phyloP scores from a whole-genome alignment of 202 grass and related monocot genomes.

The Bolboschoenoplectus hybrid region DNA sequence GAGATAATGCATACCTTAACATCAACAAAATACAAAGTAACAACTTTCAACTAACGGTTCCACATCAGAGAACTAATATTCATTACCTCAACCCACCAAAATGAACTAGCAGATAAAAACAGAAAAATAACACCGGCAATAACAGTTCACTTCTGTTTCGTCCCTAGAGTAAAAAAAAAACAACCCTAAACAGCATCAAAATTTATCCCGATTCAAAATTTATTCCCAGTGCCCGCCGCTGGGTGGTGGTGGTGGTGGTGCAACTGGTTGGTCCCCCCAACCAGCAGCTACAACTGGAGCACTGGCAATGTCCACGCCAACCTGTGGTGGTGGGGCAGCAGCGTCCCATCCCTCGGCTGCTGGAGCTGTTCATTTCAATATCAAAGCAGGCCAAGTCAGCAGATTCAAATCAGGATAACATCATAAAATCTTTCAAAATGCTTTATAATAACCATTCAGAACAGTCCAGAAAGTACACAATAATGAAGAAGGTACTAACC shows the following conservation, averaged over 20 bases:
- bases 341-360: constrained; percentile 70
- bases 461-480: background rate
- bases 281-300: constrained; percentile 45
- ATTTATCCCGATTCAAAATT: constrained; percentile 24
- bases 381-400: background rate
- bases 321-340: constrained; percentile 45
- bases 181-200: constrained; percentile 39
- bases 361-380: constrained; percentile 54
- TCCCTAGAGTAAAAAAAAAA: constrained; percentile 39
- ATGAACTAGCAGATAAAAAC: constrained; percentile 42
- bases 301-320: constrained; percentile 30
- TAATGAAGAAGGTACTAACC: constrained; percentile 39
- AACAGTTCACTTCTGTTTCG: constrained; percentile 34
- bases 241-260: constrained; percentile 22
- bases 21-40: constrained; percentile 32
- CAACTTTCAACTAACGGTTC: background rate
- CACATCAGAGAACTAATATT: constrained; percentile 30
- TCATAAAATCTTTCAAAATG: background rate
- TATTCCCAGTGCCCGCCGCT: constrained; percentile 60
- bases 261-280: constrained; percentile 66
- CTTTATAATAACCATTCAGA: background rate
- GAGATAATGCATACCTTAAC: background rate
- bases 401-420: background rate
- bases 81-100: constrained; percentile 27
- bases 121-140: constrained; percentile 39